phyloP scores from a whole-genome alignment of 306 rosid genomes.

The Comarum palustre region DNA sequence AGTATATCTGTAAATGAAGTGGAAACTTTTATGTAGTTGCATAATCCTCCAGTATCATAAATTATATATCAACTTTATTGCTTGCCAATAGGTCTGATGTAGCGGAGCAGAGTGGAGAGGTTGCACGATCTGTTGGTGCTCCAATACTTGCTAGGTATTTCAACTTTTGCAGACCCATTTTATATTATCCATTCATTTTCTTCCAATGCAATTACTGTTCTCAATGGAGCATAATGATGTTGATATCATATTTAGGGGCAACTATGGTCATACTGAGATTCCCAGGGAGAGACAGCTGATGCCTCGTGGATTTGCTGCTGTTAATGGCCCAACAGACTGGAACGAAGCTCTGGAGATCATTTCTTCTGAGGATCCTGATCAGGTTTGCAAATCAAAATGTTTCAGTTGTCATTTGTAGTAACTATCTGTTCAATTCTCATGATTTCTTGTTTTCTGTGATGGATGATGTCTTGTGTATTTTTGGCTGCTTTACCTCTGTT shows the following conservation, averaged over 20 bases:
- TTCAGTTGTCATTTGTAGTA: neutral
- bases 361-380: constrained; percentile 92
- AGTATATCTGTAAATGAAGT: neutral
- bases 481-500: neutral
- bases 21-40: neutral
- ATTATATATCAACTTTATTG: neutral
- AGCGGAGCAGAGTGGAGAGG: constrained; percentile 95
- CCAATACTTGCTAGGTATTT: constrained; percentile 55
- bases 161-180: neutral
- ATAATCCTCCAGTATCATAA: neutral
- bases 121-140: constrained; percentile 64
- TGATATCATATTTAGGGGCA: constrained; percentile 50
- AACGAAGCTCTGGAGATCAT: constrained; percentile 93
- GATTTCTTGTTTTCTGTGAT: neutral
- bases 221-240: constrained; percentile 6
- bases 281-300: constrained; percentile 59
- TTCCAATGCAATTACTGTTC: neutral
- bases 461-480: neutral
- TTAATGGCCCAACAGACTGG: constrained; percentile 89
- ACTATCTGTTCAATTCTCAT: neutral
- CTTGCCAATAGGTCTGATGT: constrained; percentile 58
- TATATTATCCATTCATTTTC: neutral
- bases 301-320: constrained; percentile 51
- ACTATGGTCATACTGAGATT: constrained; percentile 58
- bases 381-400: constrained; percentile 41